These are phyloP conservation scores for Sparassis latifolia DNA, from an alignment of 1,284 basidiomycete genomes.

Conservation along the genomic window DNA sequence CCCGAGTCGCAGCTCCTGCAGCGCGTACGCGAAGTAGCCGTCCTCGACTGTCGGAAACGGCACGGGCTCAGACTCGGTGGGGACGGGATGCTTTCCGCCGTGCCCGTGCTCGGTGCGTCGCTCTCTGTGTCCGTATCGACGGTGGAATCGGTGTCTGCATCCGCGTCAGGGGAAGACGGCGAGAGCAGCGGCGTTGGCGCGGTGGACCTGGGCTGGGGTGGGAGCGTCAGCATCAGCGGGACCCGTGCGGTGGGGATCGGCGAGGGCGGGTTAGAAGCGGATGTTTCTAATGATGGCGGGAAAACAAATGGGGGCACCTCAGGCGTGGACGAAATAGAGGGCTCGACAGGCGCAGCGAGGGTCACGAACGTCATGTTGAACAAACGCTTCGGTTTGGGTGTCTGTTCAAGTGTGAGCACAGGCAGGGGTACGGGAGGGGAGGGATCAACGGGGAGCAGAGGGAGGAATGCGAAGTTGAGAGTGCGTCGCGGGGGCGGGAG, in stretches of 20 bases:
- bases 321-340: background rate
- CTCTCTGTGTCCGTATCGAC: constrained; percentile 23
- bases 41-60: background rate
- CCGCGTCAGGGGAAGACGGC: constrained; percentile 13
- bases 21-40: constrained; percentile 14
- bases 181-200: constrained; percentile 1
- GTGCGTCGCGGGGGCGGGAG: constrained; percentile 8
- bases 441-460: constrained; percentile 22
- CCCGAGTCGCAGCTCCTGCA: background rate
- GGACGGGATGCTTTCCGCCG: constrained; percentile 13
- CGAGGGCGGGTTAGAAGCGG: constrained; percentile 1
- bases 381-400: constrained; percentile 9
- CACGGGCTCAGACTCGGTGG: constrained; percentile 14
- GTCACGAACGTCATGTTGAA: constrained; percentile 26
- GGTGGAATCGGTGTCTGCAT: constrained; percentile 10
- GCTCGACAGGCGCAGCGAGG: constrained; percentile 12
- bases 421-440: constrained; percentile 7
- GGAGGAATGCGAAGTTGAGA: constrained; percentile 21
- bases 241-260: constrained; percentile 1
- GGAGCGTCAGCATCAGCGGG: constrained; percentile 1
- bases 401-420: constrained; percentile 6
- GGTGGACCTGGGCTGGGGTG: background rate
- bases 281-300: too few relatives aligned
- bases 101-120: constrained; percentile 14
- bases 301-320: background rate